Base-by-base conservation (phyloP, 2,329 filamentous ascomycete species). In the Sordariomycetes sp. region DNA sequence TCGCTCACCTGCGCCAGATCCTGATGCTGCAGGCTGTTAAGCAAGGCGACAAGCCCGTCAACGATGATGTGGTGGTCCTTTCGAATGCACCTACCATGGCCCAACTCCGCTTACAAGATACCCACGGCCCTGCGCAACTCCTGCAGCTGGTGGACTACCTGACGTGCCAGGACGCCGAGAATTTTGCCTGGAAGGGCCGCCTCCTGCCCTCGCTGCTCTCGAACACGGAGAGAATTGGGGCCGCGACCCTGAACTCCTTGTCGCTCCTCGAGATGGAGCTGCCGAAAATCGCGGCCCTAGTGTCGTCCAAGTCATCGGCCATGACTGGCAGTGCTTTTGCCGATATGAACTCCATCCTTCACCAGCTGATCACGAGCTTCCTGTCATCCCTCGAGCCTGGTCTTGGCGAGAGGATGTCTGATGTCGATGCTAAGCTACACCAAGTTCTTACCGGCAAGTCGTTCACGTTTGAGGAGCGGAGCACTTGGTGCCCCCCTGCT, bases 251-350 rank as follows among this genome's bases (percentile, higher is more conserved):
- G 45, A 76, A 76, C 52, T 80, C 82, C 50, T 70, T 90, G 53
- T 75, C 79, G 52, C 74, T 86, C 20, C 72, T 90, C 0, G 83
- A 87, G 66, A 72, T 75, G 1, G 86, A 90, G 64, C 69, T 88
- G 54, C 81, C 82, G 10, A 72, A 79, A 2, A 71, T 88, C 59
- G 81, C 80, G 10, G 74, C 75, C 52, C 76, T 81, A 58, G 63
- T 87, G 28, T 70, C 77, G 53, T 65, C 69, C 39, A 74, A 80
- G 59, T 76, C 76, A 57, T 64, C 70, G 35, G 69, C 79, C 28
- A 67, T 86, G 50, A 68, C 74, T 3, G 66, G 71, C 15, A 76
- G 83, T 62, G 76, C 81, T 2, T 62, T 81, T 3, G 63, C 65
- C 12, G 70, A 75, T 50, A 70, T 86, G 20, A 76, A 76, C 60